These are phyloP conservation scores for Tephrocybe sp. DNA, from an alignment of 768 basidiomycete species.

Conservation along the genomic window DNA sequence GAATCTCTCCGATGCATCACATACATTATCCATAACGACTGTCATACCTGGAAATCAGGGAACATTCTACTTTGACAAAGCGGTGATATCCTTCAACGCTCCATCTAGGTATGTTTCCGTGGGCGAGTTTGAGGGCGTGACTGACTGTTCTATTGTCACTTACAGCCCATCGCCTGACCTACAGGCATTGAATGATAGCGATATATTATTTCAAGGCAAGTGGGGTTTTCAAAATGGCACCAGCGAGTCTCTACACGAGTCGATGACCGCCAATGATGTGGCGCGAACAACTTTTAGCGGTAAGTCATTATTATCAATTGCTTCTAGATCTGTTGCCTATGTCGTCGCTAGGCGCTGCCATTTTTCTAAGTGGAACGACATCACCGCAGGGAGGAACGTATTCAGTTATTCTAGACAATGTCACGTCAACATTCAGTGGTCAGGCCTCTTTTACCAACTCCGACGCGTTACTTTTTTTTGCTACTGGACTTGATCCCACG, in stretches of 20 bases:
- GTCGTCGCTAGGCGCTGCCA: conserved; percentile 48
- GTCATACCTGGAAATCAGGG: conserved; percentile 27
- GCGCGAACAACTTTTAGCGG: conserved; percentile 44
- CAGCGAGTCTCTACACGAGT: conserved; percentile 19
- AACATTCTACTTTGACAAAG: conserved; percentile 39
- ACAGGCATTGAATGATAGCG: conserved; percentile 39
- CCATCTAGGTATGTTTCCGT: neutral
- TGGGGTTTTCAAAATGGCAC: conserved; percentile 43
- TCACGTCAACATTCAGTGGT: conserved; percentile 44
- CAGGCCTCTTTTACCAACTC: conserved; percentile 50
- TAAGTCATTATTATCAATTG: conserved; percentile 24
- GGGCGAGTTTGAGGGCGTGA: neutral
- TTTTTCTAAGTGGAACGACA: conserved; percentile 58
- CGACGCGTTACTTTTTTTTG: conserved; percentile 59
- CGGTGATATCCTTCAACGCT: conserved; percentile 1
- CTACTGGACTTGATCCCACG: conserved; percentile 54
- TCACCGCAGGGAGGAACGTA: conserved; percentile 58
- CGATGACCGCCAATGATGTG: conserved; percentile 41
- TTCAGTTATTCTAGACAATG: conserved; percentile 44
- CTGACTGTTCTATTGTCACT: neutral
- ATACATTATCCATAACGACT: conserved; percentile 55
- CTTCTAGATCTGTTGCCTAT: neutral
- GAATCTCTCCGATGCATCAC: conserved; percentile 43
- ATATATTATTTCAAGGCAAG: conserved; percentile 48
- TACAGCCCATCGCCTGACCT: conserved; percentile 6